Base-by-base conservation (phyloP, 2,329 filamentous ascomycete species). In the Pestalotiopsis sp. region DNA sequence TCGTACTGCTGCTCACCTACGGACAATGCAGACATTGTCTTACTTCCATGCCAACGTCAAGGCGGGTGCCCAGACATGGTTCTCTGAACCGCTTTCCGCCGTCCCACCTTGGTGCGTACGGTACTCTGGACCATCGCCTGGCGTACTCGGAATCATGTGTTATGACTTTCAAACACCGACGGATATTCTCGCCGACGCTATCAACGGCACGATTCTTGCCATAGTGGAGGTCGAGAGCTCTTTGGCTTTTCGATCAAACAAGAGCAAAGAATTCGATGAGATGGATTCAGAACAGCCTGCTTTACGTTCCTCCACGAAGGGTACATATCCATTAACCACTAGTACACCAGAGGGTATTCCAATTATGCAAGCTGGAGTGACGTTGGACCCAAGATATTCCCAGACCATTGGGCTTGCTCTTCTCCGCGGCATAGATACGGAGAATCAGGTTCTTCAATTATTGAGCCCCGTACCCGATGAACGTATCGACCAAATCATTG, bases 21-120 rank as follows among this genome's bases (percentile, higher is more conserved):
- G 92, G 65, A 86, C 87, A 5, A 94, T 95, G 91, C 92, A 94
- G 73, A 89, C 86, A n/a, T 90, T 94, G 85, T 91, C 92, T 0
- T 95, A 95, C 73, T 93, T 95, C 74, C 93, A 95, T 75, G 72
- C 83, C 11, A 75, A 79, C 20, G 61, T 69, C 52, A 67, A 36
- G 61, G 72, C 73, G n/a, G 56, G 65, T 57, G 71, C 70, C 66
- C 63, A 79, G 23, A 78, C 76, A 59, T 93, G 90, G 87, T 80
- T 85, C 65, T 69, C 83, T 0, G 82, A 80, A 0, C 86, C 91
- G 0, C 79, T 95, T 9, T 87, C 87, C 1, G 80, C 82, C 0
- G 73, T 86, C 7, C 78, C 84, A 0, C 92, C 92, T 0, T 90
- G 89, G 84, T 80, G 88, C 49, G 87, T 94, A 27, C 80, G 79